Evolutionary conservation across 352 stramenopile species (phyloP), one percentile per base, ranked within the genome.

Genomic region (Blastocystis sp.): DNA sequence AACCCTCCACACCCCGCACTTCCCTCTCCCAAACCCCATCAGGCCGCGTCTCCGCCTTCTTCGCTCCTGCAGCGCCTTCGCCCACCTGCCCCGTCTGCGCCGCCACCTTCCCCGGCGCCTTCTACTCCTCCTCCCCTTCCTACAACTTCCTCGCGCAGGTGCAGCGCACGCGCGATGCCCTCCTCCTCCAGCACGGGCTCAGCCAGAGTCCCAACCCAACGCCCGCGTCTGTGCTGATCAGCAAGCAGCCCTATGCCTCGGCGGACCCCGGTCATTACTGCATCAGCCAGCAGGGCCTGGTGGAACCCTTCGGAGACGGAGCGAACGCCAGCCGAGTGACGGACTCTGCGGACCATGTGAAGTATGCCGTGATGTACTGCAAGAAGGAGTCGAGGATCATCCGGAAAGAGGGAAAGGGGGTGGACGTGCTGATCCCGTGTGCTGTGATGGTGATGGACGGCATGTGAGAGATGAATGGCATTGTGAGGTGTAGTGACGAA

Each of bases 311-410:
- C 11, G 62, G 62, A 69, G 34, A 69, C 17, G 10, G 62, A 17
- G 62, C 11, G 11, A 40, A 28, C 11, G 11, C 24, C 10, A 28
- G 10, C 40, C 21, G 24, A 10, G 11, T 42, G 11, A 14, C 24
- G 11, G 11, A 40, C n/a, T 11, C 21, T 10, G 40, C 11, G 34
- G 62, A 69, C 1, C 11, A 69, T 42, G 38, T 69, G 11, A 34
- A 14, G 62, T 69, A 34, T 3, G 62, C 11, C 40, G 62, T 69
- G 62, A 40, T 69, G 11, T 69, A 69, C 34, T 69, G 62, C n/a
- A 42, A 21, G 3, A 42, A 42, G 11, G 21, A 11, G 17, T 69
- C 62, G 21, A 69, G 40, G 40, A 28, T 69, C 11, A 28, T 40
- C 11, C 24, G 40, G 34, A 69, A 40, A 42, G 62, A 28, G 40